These are phyloP conservation scores for Rhodotorula sphaerocarpa DNA, from an alignment of 768 basidiomycete genomes.

Conservation along the genomic window DNA sequence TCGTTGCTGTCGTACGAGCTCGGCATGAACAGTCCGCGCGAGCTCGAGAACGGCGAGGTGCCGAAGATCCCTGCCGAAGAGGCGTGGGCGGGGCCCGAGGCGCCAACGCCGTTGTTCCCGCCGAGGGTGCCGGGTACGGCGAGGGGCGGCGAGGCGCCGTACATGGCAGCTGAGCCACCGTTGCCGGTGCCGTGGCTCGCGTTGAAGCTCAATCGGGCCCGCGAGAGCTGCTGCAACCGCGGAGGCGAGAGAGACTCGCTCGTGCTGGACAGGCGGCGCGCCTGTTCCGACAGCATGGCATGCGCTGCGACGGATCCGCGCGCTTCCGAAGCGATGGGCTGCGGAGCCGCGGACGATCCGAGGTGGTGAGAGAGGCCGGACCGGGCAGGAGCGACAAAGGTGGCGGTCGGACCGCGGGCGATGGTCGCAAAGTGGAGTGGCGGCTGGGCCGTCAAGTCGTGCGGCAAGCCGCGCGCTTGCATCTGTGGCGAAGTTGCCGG, in stretches of 20 bases:
- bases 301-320: slow-evolving; percentile 25
- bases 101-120: neutral
- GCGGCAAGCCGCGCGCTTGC: slow-evolving; percentile 13
- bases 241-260: slow-evolving; percentile 28
- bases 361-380: slow-evolving; percentile 29
- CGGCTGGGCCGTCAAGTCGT: slow-evolving; percentile 9
- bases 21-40: slow-evolving; percentile 32
- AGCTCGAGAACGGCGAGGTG: slow-evolving; percentile 34
- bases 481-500: slow-evolving; percentile 8
- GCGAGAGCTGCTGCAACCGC: neutral
- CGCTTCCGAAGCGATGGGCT: too few relatives aligned
- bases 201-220: too few relatives aligned
- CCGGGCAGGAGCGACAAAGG: slow-evolving; percentile 10
- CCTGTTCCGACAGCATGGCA: slow-evolving; percentile 28
- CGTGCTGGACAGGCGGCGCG: slow-evolving; percentile 29
- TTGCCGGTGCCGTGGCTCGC: too few relatives aligned
- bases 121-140: slow-evolving; percentile 8
- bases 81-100: too few relatives aligned
- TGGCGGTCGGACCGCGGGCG: slow-evolving; percentile 4
- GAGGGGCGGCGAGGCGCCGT: slow-evolving; percentile 14
- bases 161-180: neutral
- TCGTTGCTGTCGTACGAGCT: slow-evolving; percentile 29
- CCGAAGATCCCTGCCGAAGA: slow-evolving; percentile 20
- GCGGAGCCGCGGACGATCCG: neutral
- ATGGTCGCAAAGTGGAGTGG: slow-evolving; percentile 18